Evolutionary conservation across 495 filamentous ascomycete genomes (phyloP).

Genomic region (Stereocaulon alpinum): DNA sequence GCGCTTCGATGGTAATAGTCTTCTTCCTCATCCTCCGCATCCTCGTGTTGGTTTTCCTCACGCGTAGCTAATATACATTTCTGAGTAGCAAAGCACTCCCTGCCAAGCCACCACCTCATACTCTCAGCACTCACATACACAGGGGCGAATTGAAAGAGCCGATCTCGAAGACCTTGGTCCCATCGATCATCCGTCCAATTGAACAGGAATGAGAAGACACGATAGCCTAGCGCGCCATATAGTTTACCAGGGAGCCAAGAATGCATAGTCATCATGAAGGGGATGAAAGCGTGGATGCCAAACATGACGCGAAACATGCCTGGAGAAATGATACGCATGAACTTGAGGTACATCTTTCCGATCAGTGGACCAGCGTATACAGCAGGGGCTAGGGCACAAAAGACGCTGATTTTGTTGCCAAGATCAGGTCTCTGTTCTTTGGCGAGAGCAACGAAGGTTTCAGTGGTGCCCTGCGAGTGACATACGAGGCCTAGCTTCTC

Average conservation of each 20-base stretch:
- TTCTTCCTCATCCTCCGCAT: constrained; percentile 41
- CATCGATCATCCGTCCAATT: constrained; percentile 79
- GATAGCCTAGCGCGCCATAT: constrained; percentile 83
- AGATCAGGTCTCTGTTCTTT: constrained; percentile 89
- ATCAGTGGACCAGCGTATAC: constrained; percentile 85
- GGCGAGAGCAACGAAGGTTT: constrained; percentile 80
- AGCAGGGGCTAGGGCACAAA: constrained; percentile 86
- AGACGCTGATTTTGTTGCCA: constrained; percentile 74
- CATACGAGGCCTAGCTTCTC: constrained; percentile 71
- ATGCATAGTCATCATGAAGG: constrained; percentile 87
- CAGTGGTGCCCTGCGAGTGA: constrained; percentile 87
- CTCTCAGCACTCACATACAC: constrained; percentile 83
- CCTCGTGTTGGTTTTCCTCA: constrained; percentile 54
- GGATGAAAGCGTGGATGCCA: constrained; percentile 91
- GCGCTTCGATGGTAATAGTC: constrained; percentile 19
- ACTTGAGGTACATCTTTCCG: constrained; percentile 80
- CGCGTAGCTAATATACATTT: constrained; percentile 79
- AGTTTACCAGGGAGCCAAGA: constrained; percentile 47
- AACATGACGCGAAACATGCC: constrained; percentile 71
- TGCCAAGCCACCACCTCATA: constrained; percentile 93
- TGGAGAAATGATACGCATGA: constrained; percentile 74
- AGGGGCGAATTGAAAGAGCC: constrained; percentile 87
- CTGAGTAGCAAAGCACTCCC: constrained; percentile 83
- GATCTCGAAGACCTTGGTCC: constrained; percentile 69
- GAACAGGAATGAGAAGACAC: constrained; percentile 84